Base-by-base conservation (phyloP, 129 eudicot species). In the Arctium minus region DNA sequence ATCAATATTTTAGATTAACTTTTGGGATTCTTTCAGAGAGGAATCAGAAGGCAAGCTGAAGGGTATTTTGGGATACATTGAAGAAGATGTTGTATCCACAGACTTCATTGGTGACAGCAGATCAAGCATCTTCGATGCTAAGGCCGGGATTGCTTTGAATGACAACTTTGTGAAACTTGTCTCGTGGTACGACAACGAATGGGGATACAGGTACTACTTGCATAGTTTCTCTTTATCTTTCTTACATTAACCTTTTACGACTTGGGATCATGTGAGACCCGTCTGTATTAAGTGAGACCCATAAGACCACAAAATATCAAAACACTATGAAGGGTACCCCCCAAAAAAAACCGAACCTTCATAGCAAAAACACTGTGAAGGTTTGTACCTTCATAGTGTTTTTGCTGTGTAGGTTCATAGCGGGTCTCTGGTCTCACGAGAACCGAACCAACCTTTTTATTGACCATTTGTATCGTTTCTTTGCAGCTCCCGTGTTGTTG, bases 71-170 rank as follows among this genome's bases (percentile, higher is more conserved):
- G 98, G 98, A 5, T 94, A 92, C 87, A 90, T 85, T 2, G 94
- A 94, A 27, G 98, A 94, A 0, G 94, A 94, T 86, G 93, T 94
- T 3, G 98, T 94, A 15, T 94, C 98, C 44, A 88, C 97, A 0
- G 97, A 92, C 86, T 94, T 94, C 18, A 36, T 94, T n/a, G 98
- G 98, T 69, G 98, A 94, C 81, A 94, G 92, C 93, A 89, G 93
- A 80, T 93, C 97, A 67, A 93, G 97, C 90, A 93, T 94, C 84
- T 94, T 94, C 18, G 94, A 94, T 85, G 98, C 97, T 73, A 90
- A 92, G 91, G 98, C 98, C 12, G 98, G 98, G n/a, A 94, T 94
- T 82, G 94, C 97, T 72, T 85, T 92, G 93, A 94, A 82, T 60
- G 87, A 85, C 29, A 92, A 89, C 85, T 90, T 94, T 53, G 91